Conservation (phyloP, 2,329 filamentous ascomycete species). For the Monosporascus ibericus region DNA sequence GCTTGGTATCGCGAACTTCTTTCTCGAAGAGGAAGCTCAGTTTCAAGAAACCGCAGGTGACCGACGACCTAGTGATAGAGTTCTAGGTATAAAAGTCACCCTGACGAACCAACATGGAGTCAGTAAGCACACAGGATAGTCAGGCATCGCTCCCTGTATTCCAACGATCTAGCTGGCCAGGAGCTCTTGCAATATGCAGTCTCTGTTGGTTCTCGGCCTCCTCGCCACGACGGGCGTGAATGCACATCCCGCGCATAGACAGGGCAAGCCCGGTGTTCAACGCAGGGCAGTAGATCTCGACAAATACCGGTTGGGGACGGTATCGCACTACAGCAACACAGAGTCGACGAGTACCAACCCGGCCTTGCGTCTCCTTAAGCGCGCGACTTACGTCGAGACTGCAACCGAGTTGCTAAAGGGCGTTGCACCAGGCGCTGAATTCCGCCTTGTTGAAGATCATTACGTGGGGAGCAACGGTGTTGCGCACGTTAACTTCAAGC, state of each 20-base stretch:
- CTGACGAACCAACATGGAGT: constrained; percentile 7
- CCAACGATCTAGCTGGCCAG: neutral
- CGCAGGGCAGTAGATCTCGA: constrained; percentile 28
- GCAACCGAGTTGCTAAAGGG: constrained; percentile 39
- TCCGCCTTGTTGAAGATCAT: constrained; percentile 45
- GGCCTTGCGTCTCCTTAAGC: constrained; percentile 20
- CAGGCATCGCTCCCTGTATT: constrained; percentile 7
- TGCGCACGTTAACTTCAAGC: constrained; percentile 53
- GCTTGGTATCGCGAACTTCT: constrained; percentile 11
- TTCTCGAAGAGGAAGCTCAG: constrained; percentile 25
- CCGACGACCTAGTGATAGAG: neutral
- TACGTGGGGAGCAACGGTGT: constrained; percentile 51
- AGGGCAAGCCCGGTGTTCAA: constrained; percentile 18
- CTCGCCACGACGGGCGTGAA: constrained; percentile 25
- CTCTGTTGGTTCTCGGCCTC: constrained; percentile 25
- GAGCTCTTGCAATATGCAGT: constrained; percentile 22
- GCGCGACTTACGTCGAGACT: constrained; percentile 34
- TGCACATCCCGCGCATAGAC: constrained; percentile 19
- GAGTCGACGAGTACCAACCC: constrained; percentile 16
- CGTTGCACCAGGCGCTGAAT: constrained; percentile 30
- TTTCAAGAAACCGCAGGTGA: neutral
- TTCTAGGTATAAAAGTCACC: constrained; percentile 17
- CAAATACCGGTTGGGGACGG: constrained; percentile 24
- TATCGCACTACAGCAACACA: constrained; percentile 25
- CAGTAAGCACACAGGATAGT: constrained; percentile 9